These are phyloP conservation scores for Oenanthe javanica DNA, from an alignment of 140 eudicot species.

Conservation along the genomic window DNA sequence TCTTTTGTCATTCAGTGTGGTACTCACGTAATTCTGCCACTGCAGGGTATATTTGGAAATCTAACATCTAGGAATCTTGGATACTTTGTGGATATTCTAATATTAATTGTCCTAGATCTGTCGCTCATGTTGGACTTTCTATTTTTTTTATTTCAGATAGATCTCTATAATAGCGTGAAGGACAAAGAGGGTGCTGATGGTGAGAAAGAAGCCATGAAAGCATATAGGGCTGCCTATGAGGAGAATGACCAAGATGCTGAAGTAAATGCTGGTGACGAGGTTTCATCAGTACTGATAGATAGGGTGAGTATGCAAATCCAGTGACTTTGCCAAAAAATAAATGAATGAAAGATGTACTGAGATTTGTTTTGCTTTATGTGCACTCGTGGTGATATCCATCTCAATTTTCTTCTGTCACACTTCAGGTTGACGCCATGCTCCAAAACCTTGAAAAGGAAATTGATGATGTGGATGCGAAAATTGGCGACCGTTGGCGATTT, in stretches of 20 bases:
- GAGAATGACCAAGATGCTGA: slow-evolving; percentile 50
- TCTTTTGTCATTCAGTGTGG: not conserved
- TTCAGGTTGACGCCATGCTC: slow-evolving; percentile 88
- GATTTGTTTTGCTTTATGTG: not conserved
- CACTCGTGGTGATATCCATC: not conserved
- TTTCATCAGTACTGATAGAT: slow-evolving; percentile 76
- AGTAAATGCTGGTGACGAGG: slow-evolving; percentile 40
- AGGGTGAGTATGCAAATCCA: slow-evolving; percentile 34
- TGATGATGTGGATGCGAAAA: slow-evolving; percentile 89
- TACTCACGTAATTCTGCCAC: not conserved
- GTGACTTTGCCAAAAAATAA: not conserved
- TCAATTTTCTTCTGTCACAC: not conserved
- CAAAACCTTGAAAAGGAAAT: slow-evolving; percentile 88
- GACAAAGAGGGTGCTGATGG: slow-evolving; percentile 60
- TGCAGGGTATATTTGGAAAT: not conserved
- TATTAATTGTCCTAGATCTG: not conserved
- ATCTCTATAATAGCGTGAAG: slow-evolving; percentile 55
- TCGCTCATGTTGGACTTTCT: not conserved
- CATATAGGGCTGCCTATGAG: slow-evolving; percentile 76
- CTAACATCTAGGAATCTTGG: not conserved
- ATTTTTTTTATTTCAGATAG: slow-evolving; percentile 35
- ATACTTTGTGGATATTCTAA: not conserved
- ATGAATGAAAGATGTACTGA: not conserved
- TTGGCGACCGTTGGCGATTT: slow-evolving; percentile 81
- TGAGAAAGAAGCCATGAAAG: slow-evolving; percentile 55